Conservation (phyloP, 75 land plant species). For the Picea glauca region DNA sequence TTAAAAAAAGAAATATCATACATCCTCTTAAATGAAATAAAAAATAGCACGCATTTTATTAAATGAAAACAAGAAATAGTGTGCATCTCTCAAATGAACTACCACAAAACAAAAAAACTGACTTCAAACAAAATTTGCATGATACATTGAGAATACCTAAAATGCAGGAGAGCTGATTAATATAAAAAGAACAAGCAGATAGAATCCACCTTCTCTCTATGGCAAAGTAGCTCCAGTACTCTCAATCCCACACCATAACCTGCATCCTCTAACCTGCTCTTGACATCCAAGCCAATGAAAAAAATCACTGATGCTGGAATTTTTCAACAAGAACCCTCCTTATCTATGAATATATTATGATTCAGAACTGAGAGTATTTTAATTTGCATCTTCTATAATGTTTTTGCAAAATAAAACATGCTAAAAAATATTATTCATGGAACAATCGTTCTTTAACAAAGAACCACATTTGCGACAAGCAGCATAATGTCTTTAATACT, state of each 20-base stretch:
- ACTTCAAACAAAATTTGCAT: neutral
- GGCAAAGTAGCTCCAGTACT: slow-evolving; percentile 91
- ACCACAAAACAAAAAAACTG: neutral
- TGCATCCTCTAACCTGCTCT: slow-evolving; percentile 89
- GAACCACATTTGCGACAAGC: neutral
- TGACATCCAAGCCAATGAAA: neutral
- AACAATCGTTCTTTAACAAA: neutral
- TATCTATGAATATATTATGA: neutral
- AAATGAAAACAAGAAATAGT: neutral
- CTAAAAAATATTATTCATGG: neutral
- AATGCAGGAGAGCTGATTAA: slow-evolving; percentile 1
- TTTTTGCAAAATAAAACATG: neutral
- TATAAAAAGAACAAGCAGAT: neutral
- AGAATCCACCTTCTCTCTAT: slow-evolving; percentile 79
- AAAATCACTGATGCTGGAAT: neutral
- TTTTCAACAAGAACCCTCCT: slow-evolving; percentile 4
- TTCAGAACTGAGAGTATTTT: neutral
- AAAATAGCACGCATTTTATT: neutral
- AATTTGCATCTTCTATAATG: neutral
- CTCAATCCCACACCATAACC: slow-evolving; percentile 94
- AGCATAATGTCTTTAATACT: neutral
- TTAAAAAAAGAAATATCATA: slow-evolving; percentile 2
- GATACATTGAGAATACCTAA: neutral
- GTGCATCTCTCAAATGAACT: neutral
- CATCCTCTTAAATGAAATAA: slow-evolving; percentile 1